Percentiles rank a stretch among this genome's conserved stretches.
phyloP scores from a whole-genome alignment of 129 eudicot species.

The Dittrichia graveolens region DNA sequence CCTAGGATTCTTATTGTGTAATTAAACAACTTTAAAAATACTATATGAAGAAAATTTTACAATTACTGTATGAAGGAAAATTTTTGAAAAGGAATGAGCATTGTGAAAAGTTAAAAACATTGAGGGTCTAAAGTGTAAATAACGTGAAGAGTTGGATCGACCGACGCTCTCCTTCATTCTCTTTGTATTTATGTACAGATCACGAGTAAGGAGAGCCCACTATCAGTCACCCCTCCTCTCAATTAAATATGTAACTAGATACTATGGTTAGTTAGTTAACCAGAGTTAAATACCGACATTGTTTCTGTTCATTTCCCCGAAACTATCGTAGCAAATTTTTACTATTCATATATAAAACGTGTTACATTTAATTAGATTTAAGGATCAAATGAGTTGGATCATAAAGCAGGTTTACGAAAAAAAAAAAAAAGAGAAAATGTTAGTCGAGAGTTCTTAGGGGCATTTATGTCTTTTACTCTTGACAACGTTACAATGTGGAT shows the following conservation, averaged over 20 bases:
- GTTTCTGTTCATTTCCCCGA: slow-evolving; percentile 21
- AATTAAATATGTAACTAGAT: slow-evolving; percentile 26
- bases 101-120: slow-evolving; percentile 15
- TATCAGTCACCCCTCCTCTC: slow-evolving; percentile 20
- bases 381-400: too few species aligned
- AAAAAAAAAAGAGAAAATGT: too few species aligned
- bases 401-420: too few species aligned
- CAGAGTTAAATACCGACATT: slow-evolving; percentile 64
- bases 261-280: slow-evolving; percentile 34
- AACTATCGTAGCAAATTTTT: too few species aligned
- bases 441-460: too few species aligned
- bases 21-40: too few species aligned
- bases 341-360: too few species aligned
- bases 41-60: too few species aligned
- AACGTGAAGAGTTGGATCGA: slow-evolving; percentile 34
- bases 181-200: slow-evolving; percentile 36
- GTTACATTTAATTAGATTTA: too few species aligned
- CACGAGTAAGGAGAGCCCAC: slow-evolving; percentile 31
- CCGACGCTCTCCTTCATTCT: slow-evolving; percentile 68
- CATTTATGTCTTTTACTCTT: too few species aligned
- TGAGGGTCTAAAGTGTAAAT: slow-evolving; percentile 13
- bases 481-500: too few species aligned
- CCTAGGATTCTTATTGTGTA: too few species aligned
- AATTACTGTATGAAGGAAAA: neutral
- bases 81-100: slow-evolving; percentile 1